These are phyloP conservation scores for Euphorbia lathyris DNA, from an alignment of 345 rosid genomes.

Conservation along the genomic window DNA sequence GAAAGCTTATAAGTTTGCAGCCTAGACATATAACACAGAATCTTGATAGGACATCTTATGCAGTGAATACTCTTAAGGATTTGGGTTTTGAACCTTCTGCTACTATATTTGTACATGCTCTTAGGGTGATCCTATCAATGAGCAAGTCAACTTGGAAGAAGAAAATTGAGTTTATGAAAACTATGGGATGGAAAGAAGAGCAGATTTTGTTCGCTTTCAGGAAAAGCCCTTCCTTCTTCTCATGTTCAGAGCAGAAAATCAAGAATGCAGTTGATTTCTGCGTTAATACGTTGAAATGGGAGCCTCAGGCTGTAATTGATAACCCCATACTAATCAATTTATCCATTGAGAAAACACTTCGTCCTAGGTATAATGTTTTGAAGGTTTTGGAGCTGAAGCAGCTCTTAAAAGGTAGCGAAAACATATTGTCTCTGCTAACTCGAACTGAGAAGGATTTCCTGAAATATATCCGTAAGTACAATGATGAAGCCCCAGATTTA, in stretches of 20 bases:
- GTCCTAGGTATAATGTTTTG: constrained; percentile 21
- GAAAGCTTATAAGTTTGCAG: constrained; percentile 7
- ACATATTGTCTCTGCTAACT: background rate
- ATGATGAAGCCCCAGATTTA: constrained; percentile 11
- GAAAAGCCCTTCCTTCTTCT: constrained; percentile 5
- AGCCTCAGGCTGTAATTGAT: background rate
- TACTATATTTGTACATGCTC: constrained; percentile 16
- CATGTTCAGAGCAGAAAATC: constrained; percentile 23
- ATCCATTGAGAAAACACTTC: constrained; percentile 22
- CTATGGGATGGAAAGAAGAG: constrained; percentile 30
- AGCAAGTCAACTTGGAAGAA: constrained; percentile 17
- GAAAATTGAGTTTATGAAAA: constrained; percentile 23
- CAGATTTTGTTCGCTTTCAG: constrained; percentile 22
- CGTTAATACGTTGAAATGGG: constrained; percentile 16
- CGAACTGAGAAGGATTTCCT: constrained; percentile 17
- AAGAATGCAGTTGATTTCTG: constrained; percentile 25
- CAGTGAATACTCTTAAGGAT: constrained; percentile 14
- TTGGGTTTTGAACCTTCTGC: constrained; percentile 18
- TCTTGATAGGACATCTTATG: constrained; percentile 11
- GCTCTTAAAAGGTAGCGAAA: constrained; percentile 11
- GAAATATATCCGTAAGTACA: constrained; percentile 16
- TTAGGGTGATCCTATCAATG: constrained; percentile 13
- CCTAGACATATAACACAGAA: constrained; percentile 9
- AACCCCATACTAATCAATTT: constrained; percentile 17
- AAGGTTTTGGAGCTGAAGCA: constrained; percentile 22